phyloP scores from a whole-genome alignment of 2,329 filamentous ascomycete genomes.

The Ophiocordyceps polyrhachis-furcata region DNA sequence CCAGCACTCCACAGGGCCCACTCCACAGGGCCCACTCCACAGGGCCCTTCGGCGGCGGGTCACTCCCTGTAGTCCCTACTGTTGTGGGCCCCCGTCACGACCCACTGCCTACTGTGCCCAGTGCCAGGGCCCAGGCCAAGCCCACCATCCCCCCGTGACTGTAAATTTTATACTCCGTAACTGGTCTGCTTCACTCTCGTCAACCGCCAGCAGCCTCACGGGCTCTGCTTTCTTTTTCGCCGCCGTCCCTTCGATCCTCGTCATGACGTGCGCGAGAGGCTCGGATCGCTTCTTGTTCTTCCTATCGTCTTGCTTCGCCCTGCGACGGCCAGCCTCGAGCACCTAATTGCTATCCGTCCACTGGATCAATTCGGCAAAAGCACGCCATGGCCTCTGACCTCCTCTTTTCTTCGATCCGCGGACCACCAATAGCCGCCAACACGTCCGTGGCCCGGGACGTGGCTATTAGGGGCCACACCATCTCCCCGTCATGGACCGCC shows the following conservation, averaged over 20 bases:
- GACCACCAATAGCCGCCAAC: conserved; percentile 39
- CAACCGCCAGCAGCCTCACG: neutral
- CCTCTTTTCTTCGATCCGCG: conserved; percentile 39
- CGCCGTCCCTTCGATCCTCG: neutral
- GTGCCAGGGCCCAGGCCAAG: too few relatives aligned
- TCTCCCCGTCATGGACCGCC: conserved; percentile 59
- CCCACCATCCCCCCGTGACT: neutral
- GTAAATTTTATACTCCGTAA: neutral
- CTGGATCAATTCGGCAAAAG: neutral
- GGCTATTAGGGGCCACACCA: conserved; percentile 69
- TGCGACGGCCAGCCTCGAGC: neutral
- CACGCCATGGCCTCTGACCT: conserved; percentile 37
- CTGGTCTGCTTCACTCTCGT: neutral
- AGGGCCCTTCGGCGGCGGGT: neutral
- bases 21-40: neutral
- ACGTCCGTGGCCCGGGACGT: conserved; percentile 56
- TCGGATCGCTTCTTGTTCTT: neutral
- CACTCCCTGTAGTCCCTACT: neutral
- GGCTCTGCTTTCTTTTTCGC: neutral
- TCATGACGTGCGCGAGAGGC: neutral
- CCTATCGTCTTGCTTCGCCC: neutral
- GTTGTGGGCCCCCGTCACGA: too few relatives aligned
- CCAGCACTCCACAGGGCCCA: neutral
- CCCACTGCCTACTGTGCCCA: neutral
- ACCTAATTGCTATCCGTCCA: neutral